Evolutionary conservation across 2,329 filamentous ascomycete species (phyloP).

Genomic region (Madurella fahalii): DNA sequence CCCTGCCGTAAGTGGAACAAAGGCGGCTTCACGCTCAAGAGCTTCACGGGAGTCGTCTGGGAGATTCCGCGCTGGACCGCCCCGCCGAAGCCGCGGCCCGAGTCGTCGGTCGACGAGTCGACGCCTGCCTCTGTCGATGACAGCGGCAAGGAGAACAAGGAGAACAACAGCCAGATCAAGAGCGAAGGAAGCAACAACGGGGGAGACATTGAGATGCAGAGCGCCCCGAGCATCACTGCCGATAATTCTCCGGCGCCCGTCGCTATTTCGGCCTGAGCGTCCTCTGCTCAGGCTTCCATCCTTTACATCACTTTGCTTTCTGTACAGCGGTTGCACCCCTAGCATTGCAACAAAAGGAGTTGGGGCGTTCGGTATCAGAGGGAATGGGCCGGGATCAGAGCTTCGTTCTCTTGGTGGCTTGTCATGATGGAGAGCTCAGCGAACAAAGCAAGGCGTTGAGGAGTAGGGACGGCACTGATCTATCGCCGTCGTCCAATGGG

Average conservation of each 20-base stretch:
- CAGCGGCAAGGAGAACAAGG: conserved; percentile 59
- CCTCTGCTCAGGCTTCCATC: not conserved
- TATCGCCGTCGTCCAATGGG: not conserved
- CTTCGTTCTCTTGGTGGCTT: not conserved
- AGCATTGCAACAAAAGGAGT: conserved; percentile 1
- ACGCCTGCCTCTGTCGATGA: conserved; percentile 42
- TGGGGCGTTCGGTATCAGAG: conserved; percentile 2
- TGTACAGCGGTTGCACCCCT: not conserved
- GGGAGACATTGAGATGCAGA: conserved; percentile 51
- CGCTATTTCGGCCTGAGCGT: conserved; percentile 13
- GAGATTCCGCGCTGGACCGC: conserved; percentile 78
- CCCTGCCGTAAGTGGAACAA: conserved; percentile 90
- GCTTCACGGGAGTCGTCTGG: conserved; percentile 86
- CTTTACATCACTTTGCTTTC: not conserved
- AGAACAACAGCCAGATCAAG: conserved; percentile 46
- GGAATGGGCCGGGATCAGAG: not conserved
- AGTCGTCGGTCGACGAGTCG: conserved; percentile 45
- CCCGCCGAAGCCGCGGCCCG: conserved; percentile 52
- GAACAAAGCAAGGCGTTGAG: conserved; percentile 9
- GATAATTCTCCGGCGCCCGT: conserved; percentile 46
- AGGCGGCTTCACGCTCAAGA: conserved; percentile 80
- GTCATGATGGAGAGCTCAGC: not conserved
- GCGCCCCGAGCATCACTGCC: conserved; percentile 47
- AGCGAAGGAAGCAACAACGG: conserved; percentile 44
- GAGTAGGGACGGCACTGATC: not conserved